Base-by-base conservation (phyloP, 805 yeast species). In the Hanseniaspora opuntiae region DNA sequence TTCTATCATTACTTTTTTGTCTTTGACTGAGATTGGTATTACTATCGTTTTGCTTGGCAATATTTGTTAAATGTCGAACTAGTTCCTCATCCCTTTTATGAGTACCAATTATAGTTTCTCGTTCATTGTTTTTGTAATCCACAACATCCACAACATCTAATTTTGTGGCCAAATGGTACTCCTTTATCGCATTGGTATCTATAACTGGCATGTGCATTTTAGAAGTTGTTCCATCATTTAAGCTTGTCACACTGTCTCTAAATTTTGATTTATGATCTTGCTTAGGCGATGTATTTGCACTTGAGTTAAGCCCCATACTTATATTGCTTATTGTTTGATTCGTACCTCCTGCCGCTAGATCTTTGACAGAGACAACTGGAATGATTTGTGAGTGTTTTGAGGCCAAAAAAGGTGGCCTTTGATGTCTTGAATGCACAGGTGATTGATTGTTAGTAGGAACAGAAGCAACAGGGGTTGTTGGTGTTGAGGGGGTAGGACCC, bases 311-410 rank as follows among this genome's bases (percentile, higher is more conserved):
- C 12, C 36, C 22, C 48, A 41, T 42, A 24, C 24, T 49, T 22
- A 48, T 36, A 22, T 48, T 20, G 48, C 41, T 39, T 24, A 28
- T 7, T 14, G 40, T 22, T 16, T 40, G 32, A 42, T 47, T 42
- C 22, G 30, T 28, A 40, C 38, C 39, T n/a, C 32, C 36, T 9
- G 46, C 20, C 3, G 24, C 14, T 17, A 46, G 16, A 37, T 52
- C 55, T 25, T 45, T 46, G 2, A 46, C 55, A 19, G 55, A 45
- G n/a, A 36, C 61, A 42, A 63, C 51, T 11, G 70, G 69, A 39
- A 67, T 49, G 19, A 67, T 65, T 45, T 64, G 67, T 4, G 70
- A 62, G 53, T 67, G 70, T 48, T 66, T 66, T 2, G 62, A 62
- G 6, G 70, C 61, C 39, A 63, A 63, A 54, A 66, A 67, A 17